Evolutionary conservation across 805 yeast genomes (phyloP), one percentile per base, ranked within the genome.

Genomic region (Zygoascus tannicola): DNA sequence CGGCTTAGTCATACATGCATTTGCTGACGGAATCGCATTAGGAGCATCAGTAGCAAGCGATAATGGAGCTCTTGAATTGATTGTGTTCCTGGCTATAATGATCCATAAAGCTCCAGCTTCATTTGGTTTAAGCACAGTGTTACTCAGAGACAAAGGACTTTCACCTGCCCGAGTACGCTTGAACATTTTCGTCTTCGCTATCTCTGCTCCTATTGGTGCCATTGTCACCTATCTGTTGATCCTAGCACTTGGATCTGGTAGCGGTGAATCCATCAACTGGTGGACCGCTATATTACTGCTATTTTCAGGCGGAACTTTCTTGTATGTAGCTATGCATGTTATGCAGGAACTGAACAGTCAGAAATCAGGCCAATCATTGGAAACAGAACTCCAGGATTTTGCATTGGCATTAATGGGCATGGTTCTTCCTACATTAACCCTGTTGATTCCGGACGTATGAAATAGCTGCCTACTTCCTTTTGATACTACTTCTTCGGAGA

Each of bases 31-130:
- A 1, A 65, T 83, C 4, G 80, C 86, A 0, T 63, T 83, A 30
- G 86, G 87, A 0, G 73, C 86, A 0, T 69, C 81, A 1, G 67
- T 70, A 40, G 59, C 70, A 20, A 46, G 73, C 8, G 54, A 65
- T 18, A 63, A 63, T 44, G 54, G 61, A 5, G 58, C 67, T 4
- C 59, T 71, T 32, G 68, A 63, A 46, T 32, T 66, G 38, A 51
- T 77, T 32, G 75, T 83, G 41, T 73, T 80, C 38, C 41, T 78
- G 10, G 79, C 85, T 10, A 74, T 83, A 22, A 67, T 82, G 47
- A 55, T 80, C 26, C 92, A 83, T 65, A 83, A 83, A 58, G 65
- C 82, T 4, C 92, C 92, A 0, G 80, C 90, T 0, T 70, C 85
- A 4, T 79, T 83, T 57, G 81, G 87, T 34, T 66, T 83, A 35